A percentile compares a stretch with the other conserved stretches of the same genome.
Evolutionary conservation across 768 basidiomycete species (phyloP).

Genomic region (Cytidiella melzeri): DNA sequence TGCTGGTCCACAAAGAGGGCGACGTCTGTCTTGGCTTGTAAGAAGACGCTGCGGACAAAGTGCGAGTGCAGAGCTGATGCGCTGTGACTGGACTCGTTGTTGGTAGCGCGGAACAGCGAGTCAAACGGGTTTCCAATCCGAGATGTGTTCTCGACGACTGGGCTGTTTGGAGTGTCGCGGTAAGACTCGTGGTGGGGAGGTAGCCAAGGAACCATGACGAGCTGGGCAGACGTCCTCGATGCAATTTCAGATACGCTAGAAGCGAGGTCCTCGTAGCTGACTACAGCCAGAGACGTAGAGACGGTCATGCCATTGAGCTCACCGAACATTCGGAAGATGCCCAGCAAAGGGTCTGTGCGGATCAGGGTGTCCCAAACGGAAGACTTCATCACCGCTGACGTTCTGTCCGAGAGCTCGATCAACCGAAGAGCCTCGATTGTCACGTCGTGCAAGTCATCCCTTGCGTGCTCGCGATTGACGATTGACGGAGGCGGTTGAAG

Average conservation of each 20-base stretch:
- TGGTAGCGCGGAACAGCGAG: constrained; percentile 40
- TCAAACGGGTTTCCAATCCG: constrained; percentile 66
- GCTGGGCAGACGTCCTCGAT: constrained; percentile 48
- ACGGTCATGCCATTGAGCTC: constrained; percentile 64
- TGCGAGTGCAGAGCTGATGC: constrained; percentile 64
- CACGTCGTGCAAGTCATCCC: constrained; percentile 24
- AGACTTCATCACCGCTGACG: constrained; percentile 58
- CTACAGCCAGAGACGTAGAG: constrained; percentile 62
- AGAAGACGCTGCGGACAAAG: constrained; percentile 79
- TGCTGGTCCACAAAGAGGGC: constrained; percentile 72
- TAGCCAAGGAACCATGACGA: constrained; percentile 83
- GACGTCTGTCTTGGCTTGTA: constrained; percentile 65
- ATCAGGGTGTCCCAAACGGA: constrained; percentile 63
- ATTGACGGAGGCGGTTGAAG: constrained; percentile 40
- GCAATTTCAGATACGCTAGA: constrained; percentile 67
- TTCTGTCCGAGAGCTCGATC: constrained; percentile 72
- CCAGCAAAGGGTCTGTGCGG: constrained; percentile 64
- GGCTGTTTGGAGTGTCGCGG: constrained; percentile 10
- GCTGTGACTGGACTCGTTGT: constrained; percentile 31
- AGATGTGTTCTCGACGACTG: constrained; percentile 20
- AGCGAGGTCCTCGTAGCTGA: constrained; percentile 70
- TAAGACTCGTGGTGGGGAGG: constrained; percentile 28
- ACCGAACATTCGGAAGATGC: constrained; percentile 73
- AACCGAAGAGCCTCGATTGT: constrained; percentile 75
- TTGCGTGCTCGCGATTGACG: not conserved